Evolutionary conservation across 176 grass and related monocot species (phyloP), one percentile per base, ranked within the genome.

Genomic region (Alloteropsis semialata): DNA sequence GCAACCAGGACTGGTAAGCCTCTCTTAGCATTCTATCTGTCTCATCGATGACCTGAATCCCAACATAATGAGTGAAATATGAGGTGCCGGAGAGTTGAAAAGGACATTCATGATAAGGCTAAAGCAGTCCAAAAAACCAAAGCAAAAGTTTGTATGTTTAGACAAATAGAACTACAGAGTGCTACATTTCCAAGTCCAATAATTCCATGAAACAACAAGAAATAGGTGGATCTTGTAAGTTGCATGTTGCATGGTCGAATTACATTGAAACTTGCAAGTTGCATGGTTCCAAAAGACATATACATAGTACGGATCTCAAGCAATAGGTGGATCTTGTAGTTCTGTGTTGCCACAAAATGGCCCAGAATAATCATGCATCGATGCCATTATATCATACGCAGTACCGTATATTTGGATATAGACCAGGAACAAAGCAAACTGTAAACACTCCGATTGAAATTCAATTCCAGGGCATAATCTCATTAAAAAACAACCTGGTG

Each of bases 1-100:
- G 87, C 83, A 98, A 87, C 96, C 96, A 98, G 49, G 92, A 95
- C 41, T 98, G 92, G 81, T 95, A 98, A 72, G 90, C 96, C 70
- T 95, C 92, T 77, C 96, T 91, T 69, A 98, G 65, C 84, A 98
- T 87, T 46, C 91, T 91, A 60, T 95, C 92, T 16, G 91, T 98
- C 72, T 98, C 96, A 88, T 98, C 96, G 82, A 98, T 85, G 45
- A 98, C 90, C 95, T 98, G 84, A 72, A 44, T 21, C 13, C 8
- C 43, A 84, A 64, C 10, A 62, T 83, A 60, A 37, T 68, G 76
- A 34, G 55, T 75, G 4, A n/a, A n/a, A 49, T 80, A 73, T 1
- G 5, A 71, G 6, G 5, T 50, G 59, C 44, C 73, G 65, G 68
- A 15, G 81, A 74, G 27, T 78, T 77, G 21, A 74, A 78, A 81